phyloP scores from a whole-genome alignment of 257 asterid genomes.

The Lycium barbarum region DNA sequence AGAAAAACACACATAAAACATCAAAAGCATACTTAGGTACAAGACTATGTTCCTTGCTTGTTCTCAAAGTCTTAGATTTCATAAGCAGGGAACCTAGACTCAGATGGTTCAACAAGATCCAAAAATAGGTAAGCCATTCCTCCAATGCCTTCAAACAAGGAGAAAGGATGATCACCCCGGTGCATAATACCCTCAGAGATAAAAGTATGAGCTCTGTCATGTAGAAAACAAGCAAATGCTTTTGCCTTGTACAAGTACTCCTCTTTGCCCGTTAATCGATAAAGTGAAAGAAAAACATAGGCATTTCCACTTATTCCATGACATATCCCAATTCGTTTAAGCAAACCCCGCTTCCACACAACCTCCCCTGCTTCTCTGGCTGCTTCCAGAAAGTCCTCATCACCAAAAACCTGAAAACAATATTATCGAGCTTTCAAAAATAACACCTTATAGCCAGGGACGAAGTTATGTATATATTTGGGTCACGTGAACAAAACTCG shows the following conservation, averaged over 20 bases:
- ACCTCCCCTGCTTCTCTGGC: slow-evolving; percentile 80
- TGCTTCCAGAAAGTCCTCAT: slow-evolving; percentile 70
- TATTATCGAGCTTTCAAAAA: background rate
- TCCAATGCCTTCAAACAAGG: slow-evolving; percentile 79
- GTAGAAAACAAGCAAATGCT: slow-evolving; percentile 77
- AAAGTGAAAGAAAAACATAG: slow-evolving; percentile 71
- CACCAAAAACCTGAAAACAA: slow-evolving; percentile 58
- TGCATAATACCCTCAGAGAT: slow-evolving; percentile 73
- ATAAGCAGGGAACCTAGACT: slow-evolving; percentile 72
- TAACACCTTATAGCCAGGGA: too few species aligned
- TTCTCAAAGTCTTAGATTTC: slow-evolving; percentile 50
- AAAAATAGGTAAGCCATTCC: slow-evolving; percentile 76
- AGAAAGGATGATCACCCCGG: slow-evolving; percentile 75
- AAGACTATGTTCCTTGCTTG: background rate
- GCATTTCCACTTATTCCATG: slow-evolving; percentile 91
- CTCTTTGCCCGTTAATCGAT: slow-evolving; percentile 62
- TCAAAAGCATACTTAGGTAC: background rate
- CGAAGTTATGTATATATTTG: too few species aligned
- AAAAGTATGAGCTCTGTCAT: slow-evolving; percentile 61
- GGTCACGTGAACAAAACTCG: too few species aligned
- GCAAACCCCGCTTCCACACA: slow-evolving; percentile 82
- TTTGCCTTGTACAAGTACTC: slow-evolving; percentile 73
- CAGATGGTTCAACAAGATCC: slow-evolving; percentile 64
- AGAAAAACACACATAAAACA: background rate
- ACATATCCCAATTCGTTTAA: slow-evolving; percentile 78